Conservation (phyloP, 2,329 filamentous ascomycete species). For the Botrytis fabae region DNA sequence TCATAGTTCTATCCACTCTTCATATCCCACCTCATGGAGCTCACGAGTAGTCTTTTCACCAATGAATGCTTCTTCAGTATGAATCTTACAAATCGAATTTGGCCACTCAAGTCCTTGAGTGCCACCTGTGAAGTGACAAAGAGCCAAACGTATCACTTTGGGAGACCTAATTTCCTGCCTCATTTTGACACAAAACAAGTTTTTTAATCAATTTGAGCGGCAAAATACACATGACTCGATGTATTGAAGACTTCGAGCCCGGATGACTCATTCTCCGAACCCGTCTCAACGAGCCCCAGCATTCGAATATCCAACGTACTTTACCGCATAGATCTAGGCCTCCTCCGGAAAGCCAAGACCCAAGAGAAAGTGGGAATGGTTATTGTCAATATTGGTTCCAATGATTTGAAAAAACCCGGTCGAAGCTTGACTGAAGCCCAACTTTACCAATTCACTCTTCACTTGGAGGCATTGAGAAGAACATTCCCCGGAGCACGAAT, state of each 20-base stretch:
- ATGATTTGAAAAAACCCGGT: slow-evolving; percentile 23
- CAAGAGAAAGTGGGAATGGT: slow-evolving; percentile 20
- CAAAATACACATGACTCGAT: neutral
- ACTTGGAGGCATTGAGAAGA: slow-evolving; percentile 21
- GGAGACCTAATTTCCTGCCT: neutral
- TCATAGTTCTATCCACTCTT: neutral
- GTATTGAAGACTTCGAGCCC: neutral
- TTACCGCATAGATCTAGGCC: slow-evolving; percentile 22
- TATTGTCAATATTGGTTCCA: slow-evolving; percentile 24
- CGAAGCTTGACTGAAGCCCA: slow-evolving; percentile 15
- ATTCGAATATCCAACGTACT: slow-evolving; percentile 16
- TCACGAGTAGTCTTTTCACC: neutral
- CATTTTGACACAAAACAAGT: neutral
- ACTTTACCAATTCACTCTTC: slow-evolving; percentile 13
- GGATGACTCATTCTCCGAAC: neutral
- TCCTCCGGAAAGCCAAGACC: neutral
- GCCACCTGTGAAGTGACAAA: neutral
- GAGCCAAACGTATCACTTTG: neutral
- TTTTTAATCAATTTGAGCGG: neutral
- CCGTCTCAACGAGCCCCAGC: neutral
- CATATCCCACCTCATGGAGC: neutral
- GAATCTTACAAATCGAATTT: neutral
- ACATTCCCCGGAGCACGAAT: slow-evolving; percentile 16
- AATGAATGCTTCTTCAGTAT: neutral
- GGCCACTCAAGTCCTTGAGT: neutral